These are phyloP conservation scores for Aspergillus ustus DNA, from an alignment of 2,329 filamentous ascomycete genomes.

Conservation along the genomic window DNA sequence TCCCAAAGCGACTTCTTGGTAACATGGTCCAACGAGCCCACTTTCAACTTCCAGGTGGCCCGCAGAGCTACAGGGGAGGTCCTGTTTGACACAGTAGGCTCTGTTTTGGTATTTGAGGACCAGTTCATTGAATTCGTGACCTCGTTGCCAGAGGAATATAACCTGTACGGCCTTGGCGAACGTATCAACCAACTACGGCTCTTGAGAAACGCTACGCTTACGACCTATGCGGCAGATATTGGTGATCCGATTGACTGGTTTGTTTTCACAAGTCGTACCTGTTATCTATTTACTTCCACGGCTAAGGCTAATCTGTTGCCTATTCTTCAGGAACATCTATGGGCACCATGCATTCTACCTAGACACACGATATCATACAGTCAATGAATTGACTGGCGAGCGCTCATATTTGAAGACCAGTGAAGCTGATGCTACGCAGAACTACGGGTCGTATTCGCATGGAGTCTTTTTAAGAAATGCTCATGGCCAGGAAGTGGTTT, in stretches of 20 bases:
- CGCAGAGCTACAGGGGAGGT: constrained; percentile 66
- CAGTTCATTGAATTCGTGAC: constrained; percentile 78
- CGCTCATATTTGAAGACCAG: constrained; percentile 59
- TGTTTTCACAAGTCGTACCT: constrained; percentile 19
- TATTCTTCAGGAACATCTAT: constrained; percentile 65
- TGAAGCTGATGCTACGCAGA: constrained; percentile 55
- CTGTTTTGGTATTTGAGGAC: constrained; percentile 71
- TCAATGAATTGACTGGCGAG: constrained; percentile 51
- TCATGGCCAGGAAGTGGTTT: constrained; percentile 74
- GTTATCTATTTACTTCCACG: not conserved
- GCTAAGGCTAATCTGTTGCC: constrained; percentile 3
- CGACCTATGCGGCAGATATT: constrained; percentile 70
- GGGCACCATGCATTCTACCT: constrained; percentile 79
- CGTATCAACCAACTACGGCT: constrained; percentile 72
- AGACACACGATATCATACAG: constrained; percentile 75
- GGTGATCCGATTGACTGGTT: constrained; percentile 58
- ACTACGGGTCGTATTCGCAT: constrained; percentile 72
- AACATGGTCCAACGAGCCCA: constrained; percentile 61
- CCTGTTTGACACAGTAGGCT: constrained; percentile 69
- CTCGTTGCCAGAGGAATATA: constrained; percentile 70
- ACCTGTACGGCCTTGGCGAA: constrained; percentile 76
- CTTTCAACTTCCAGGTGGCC: constrained; percentile 61
- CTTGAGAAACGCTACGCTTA: constrained; percentile 73
- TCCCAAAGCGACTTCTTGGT: constrained; percentile 54
- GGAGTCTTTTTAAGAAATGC: constrained; percentile 78